phyloP scores from a whole-genome alignment of 1,284 basidiomycete genomes.

The Ustilago shanxiensis region DNA sequence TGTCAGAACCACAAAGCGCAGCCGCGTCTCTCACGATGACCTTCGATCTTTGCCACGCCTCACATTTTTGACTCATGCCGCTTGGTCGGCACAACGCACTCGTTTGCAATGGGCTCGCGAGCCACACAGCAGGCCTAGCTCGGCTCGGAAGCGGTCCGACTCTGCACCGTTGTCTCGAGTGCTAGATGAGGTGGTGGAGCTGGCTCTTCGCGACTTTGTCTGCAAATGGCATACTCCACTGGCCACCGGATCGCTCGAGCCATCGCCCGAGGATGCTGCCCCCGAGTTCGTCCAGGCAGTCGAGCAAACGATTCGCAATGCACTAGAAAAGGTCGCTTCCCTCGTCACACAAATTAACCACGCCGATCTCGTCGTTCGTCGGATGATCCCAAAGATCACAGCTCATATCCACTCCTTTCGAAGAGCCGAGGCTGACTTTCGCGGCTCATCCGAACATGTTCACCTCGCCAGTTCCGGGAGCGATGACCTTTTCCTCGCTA shows the following conservation, averaged over 20 bases:
- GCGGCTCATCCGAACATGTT: slow-evolving; percentile 72
- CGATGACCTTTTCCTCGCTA: slow-evolving; percentile 80
- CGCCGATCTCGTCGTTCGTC: slow-evolving; percentile 82
- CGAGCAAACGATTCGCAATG: slow-evolving; percentile 80
- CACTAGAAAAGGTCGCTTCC: slow-evolving; percentile 76
- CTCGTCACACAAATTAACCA: slow-evolving; percentile 79
- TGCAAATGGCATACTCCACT: slow-evolving; percentile 58
- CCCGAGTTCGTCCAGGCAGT: slow-evolving; percentile 88
- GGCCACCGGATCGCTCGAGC: slow-evolving; percentile 28
- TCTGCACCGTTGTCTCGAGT: slow-evolving; percentile 19
- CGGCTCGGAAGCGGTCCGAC: slow-evolving; percentile 7
- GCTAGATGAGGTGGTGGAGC: slow-evolving; percentile 36
- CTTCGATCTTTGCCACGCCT: slow-evolving; percentile 37
- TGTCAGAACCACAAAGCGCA: slow-evolving; percentile 1
- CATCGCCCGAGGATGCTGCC: slow-evolving; percentile 73
- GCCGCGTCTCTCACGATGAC: slow-evolving; percentile 10
- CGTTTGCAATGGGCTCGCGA: slow-evolving; percentile 45
- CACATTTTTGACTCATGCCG: slow-evolving; percentile 43
- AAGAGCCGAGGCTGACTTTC: slow-evolving; percentile 86
- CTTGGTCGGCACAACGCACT: slow-evolving; percentile 49
- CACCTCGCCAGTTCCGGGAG: slow-evolving; percentile 34
- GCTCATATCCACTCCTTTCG: slow-evolving; percentile 89
- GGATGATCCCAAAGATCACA: slow-evolving; percentile 86
- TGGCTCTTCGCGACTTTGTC: slow-evolving; percentile 63
- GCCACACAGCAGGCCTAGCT: neutral